Percentiles rank a stretch among this genome's conserved stretches.
Evolutionary conservation across 129 eudicot genomes (phyloP).

Genomic region (Tagetes patula): DNA sequence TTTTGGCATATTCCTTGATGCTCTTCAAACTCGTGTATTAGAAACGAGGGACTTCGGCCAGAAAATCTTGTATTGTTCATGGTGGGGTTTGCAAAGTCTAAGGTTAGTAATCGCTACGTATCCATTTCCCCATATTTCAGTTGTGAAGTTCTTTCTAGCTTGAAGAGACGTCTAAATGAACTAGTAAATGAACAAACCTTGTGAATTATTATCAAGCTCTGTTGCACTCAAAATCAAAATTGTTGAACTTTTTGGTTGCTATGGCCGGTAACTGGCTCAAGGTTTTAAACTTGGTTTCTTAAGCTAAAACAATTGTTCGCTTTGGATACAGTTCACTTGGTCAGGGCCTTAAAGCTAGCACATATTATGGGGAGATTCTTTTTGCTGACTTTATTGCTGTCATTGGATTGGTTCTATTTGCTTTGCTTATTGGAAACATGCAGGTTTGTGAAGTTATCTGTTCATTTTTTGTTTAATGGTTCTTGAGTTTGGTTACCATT

Average conservation of each 20-base stretch:
- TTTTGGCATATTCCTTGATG: constrained; percentile 72
- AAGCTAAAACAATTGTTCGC: neutral
- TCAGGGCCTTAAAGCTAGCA: constrained; percentile 74
- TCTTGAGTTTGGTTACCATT: neutral
- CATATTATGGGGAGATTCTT: constrained; percentile 54
- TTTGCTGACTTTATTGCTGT: constrained; percentile 55
- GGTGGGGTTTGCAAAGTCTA: constrained; percentile 81
- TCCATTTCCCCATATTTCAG: neutral
- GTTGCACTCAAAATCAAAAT: neutral
- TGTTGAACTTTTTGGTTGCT: neutral
- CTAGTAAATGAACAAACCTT: too few species aligned
- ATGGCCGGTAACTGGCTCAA: neutral
- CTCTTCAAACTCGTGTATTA: constrained; percentile 54
- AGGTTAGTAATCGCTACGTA: constrained; percentile 37
- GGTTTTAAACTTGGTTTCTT: neutral
- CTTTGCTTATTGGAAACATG: constrained; percentile 84
- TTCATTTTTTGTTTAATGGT: constrained; percentile 4
- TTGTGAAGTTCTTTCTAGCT: too few species aligned
- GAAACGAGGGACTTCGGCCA: constrained; percentile 38
- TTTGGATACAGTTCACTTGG: constrained; percentile 54
- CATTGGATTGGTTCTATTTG: constrained; percentile 64
- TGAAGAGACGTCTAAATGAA: too few species aligned
- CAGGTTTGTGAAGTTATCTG: constrained; percentile 46
- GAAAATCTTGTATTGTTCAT: constrained; percentile 67
- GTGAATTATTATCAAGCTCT: neutral